Conservation (phyloP, 2,329 filamentous ascomycete species). For the Pyrenophora seminiperda region DNA sequence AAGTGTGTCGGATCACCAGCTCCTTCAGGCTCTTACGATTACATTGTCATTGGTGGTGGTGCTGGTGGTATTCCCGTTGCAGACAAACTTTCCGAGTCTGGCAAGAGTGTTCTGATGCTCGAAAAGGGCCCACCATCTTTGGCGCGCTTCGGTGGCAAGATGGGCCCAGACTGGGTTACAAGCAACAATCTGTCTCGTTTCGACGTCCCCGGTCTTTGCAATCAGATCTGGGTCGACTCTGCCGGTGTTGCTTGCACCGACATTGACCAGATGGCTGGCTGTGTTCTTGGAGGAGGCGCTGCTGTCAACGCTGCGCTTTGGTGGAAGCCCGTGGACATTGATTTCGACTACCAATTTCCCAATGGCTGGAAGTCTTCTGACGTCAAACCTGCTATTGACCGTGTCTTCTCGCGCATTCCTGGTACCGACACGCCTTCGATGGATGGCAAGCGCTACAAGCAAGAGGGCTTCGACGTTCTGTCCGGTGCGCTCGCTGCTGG, state of each 20-base stretch:
- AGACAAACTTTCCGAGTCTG: slow-evolving; percentile 67
- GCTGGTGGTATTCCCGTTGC: slow-evolving; percentile 65
- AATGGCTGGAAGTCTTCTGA: slow-evolving; percentile 71
- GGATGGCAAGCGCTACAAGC: slow-evolving; percentile 70
- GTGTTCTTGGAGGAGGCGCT: slow-evolving; percentile 70
- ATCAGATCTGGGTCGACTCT: slow-evolving; percentile 70
- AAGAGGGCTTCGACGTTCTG: slow-evolving; percentile 68
- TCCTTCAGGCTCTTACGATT: slow-evolving; percentile 61
- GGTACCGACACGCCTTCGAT: slow-evolving; percentile 69
- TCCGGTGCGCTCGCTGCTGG: slow-evolving; percentile 62
- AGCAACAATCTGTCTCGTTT: slow-evolving; percentile 70
- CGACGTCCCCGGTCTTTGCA: slow-evolving; percentile 73
- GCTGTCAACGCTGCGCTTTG: slow-evolving; percentile 72
- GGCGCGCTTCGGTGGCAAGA: slow-evolving; percentile 66
- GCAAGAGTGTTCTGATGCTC: slow-evolving; percentile 66
- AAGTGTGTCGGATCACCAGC: slow-evolving; percentile 46
- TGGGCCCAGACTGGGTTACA: slow-evolving; percentile 66
- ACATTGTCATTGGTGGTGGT: slow-evolving; percentile 68
- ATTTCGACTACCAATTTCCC: slow-evolving; percentile 77
- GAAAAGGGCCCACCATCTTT: slow-evolving; percentile 61
- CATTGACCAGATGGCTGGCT: slow-evolving; percentile 74
- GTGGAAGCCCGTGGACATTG: slow-evolving; percentile 67
- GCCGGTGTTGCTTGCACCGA: slow-evolving; percentile 69
- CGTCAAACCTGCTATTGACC: slow-evolving; percentile 62
- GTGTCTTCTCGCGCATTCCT: slow-evolving; percentile 72